Evolutionary conservation across 2,329 filamentous ascomycete genomes (phyloP), one percentile per base, ranked within the genome.

Genomic region (Cercospora sesami): DNA sequence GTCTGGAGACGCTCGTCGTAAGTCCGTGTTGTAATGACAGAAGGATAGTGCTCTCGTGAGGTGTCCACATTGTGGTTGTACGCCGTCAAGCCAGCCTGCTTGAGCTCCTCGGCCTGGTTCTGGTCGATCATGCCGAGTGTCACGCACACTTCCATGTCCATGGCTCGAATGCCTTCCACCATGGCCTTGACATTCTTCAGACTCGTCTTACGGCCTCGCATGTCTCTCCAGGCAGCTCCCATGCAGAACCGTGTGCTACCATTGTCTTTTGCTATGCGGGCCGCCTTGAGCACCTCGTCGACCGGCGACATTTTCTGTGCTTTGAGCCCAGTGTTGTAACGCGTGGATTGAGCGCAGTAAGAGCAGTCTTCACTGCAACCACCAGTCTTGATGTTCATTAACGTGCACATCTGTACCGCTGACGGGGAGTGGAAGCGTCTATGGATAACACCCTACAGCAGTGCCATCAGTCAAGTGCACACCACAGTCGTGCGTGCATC

Each of bases 41-140:
- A 89, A 0, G 93, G 92, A 77, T 97, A 96, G 80, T 93, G 93
- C 81, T 96, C 93, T 73, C 93, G 87, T 65, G 90, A 93, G 1
- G 93, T 97, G 81, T 97, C 93, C 72, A 97, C 86, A 78, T 97
- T 97, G 84, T 97, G 93, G 81, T 97, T 97, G 81, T 97, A 96
- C 0, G 93, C 93, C 16, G 93, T 96, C 74, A 97, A 81, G 0
- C 93, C 93, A 0, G 93, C 93, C 1, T 88, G 88, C 78, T 93
- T 93, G 72, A 97, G 86, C 81, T 95, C 91, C 76, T 87, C 86
- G 30, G 93, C 93, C 83, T 96, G 93, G 60, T 70, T 71, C 65
- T 78, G 73, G 79, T 96, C 92, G 74, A 97, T 93, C 93, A 96
- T 96, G 73, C 93, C 93, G 21, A 97, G 85, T 1, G 93, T 97